phyloP scores from a whole-genome alignment of 139 green algal species.

The Picochlorum sp. region DNA sequence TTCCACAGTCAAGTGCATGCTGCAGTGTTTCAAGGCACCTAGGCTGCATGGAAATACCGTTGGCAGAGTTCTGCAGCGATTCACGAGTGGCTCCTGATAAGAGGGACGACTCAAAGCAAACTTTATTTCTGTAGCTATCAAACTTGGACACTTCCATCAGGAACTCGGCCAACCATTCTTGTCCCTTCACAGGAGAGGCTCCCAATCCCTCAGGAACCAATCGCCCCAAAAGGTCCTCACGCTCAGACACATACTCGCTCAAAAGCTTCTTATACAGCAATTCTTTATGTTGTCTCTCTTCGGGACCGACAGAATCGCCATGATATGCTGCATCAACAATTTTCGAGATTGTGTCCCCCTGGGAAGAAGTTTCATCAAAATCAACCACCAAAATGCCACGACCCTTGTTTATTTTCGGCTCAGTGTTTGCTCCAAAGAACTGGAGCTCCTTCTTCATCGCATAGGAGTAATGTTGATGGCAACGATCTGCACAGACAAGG shows the following conservation, averaged over 20 bases:
- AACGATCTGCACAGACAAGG: no score
- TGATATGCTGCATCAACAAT: constrained; percentile 44
- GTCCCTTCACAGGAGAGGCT: constrained; percentile 15
- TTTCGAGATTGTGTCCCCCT: constrained; percentile 45
- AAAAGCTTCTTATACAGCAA: constrained; percentile 30
- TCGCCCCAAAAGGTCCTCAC: constrained; percentile 2
- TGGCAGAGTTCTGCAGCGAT: constrained; percentile 17
- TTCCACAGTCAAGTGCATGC: constrained; percentile 22
- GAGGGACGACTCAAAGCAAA: constrained; percentile 42
- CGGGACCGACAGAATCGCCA: background rate
- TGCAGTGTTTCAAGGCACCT: constrained; percentile 35
- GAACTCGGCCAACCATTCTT: constrained; percentile 37
- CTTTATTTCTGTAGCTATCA: constrained; percentile 59
- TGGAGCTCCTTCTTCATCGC: no score
- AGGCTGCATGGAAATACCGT: constrained; percentile 30
- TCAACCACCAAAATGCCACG: constrained; percentile 58
- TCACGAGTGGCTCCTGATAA: constrained; percentile 37
- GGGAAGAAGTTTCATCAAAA: constrained; percentile 73
- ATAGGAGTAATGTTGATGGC: no score
- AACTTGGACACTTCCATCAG: constrained; percentile 57
- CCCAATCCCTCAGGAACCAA: constrained; percentile 14
- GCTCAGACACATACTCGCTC: constrained; percentile 31
- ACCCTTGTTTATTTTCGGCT: background rate
- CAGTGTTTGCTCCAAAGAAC: no score
- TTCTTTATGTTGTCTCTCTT: constrained; percentile 34